phyloP scores from a whole-genome alignment of 1,284 basidiomycete species.

The Ustilago hordei region DNA sequence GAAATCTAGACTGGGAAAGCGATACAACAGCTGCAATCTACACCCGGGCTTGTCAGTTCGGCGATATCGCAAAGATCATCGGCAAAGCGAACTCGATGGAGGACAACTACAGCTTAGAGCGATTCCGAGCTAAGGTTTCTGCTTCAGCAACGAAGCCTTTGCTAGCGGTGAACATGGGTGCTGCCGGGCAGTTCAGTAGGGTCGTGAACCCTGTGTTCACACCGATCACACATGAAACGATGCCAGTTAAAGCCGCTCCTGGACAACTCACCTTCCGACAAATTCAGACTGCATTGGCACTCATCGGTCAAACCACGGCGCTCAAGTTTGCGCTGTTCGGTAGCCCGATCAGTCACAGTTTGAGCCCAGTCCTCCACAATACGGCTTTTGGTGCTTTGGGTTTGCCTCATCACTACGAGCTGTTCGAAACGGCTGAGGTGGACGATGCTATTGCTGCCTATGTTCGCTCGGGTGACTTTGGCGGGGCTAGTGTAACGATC shows the following conservation, averaged over 20 bases:
- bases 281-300: constrained; percentile 82
- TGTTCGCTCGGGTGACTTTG: constrained; percentile 80
- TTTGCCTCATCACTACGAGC: constrained; percentile 74
- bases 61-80: constrained; percentile 93
- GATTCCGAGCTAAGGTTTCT: constrained; percentile 76
- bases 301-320: constrained; percentile 82
- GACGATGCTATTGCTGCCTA: constrained; percentile 77
- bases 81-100: constrained; percentile 81
- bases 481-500: constrained; percentile 90
- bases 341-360: constrained; percentile 85
- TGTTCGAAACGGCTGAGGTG: constrained; percentile 81
- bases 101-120: constrained; percentile 84
- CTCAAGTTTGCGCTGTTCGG: constrained; percentile 88
- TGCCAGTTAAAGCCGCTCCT: constrained; percentile 84
- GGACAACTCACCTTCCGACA: constrained; percentile 90
- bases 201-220: constrained; percentile 87
- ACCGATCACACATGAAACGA: constrained; percentile 87
- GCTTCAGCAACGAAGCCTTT: constrained; percentile 73
- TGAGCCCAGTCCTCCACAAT: constrained; percentile 94
- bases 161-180: constrained; percentile 94
- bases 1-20: constrained; percentile 84
- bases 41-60: constrained; percentile 68
- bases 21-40: constrained; percentile 73
- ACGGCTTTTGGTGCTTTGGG: constrained; percentile 84
- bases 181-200: constrained; percentile 82